Base-by-base conservation (phyloP, 257 asterid species). In the Nicotiana attenuata region DNA sequence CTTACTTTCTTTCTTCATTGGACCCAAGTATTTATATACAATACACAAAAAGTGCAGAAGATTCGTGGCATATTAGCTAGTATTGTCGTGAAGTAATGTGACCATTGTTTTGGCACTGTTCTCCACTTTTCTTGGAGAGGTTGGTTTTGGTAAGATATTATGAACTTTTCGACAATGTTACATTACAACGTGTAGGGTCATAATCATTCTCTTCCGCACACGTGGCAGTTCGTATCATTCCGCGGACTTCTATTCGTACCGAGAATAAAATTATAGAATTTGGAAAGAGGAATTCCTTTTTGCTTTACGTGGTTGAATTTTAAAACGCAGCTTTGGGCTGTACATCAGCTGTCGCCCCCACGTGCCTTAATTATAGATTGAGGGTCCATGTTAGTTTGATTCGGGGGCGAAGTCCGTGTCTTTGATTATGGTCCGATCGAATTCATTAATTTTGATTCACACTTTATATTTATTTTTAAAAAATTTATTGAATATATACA, bases 1-100 rank as follows among this genome's bases (percentile, higher is more conserved):
- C 52, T 10, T 38, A 10, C 28, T 65, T 29, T 26, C 28, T 7
- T 73, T 81, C 29, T 77, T 35, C 8, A 17, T 67, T 45, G 0
- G 66, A 31, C 17, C 17, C 17, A 22, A 13, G 13, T 35, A 82
- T 64, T 41, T 86, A 77, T 78, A 86, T 87, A 80, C 20, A 77
- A 14, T 26, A 14, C 65, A 35, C 81, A 20, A 82, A 55, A 26
- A 2, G 78, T 3, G 63, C 13, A 85, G 94, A 93, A 93, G 96
- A 86, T 92, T 92, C 94, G 85, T 35, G 86, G 96, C 45, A 93
- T 92, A 83, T 91, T 81, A 76, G 85, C 38, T 65, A 81, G 33
- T 15, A 9, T 85, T 89, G 90, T 88, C 89, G 20, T 14, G 71
- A 65, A 15, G 57, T 81, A 59, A 55, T 38, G 19, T 11, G 78